Base-by-base conservation (phyloP, 306 rosid species). In the Glycyrrhiza uralensis region DNA sequence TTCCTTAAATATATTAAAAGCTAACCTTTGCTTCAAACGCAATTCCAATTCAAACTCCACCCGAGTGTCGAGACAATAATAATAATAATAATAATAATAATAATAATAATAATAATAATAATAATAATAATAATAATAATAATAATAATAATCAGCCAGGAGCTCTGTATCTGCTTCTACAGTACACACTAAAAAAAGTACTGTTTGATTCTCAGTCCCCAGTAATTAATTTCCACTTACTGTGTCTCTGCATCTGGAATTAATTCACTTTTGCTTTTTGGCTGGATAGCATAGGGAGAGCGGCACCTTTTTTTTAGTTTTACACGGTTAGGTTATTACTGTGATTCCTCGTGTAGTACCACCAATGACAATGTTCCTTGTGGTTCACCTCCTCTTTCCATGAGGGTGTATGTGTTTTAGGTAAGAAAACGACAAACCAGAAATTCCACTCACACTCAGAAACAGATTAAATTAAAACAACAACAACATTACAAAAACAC, bases 401-500 rank as follows among this genome's bases (percentile, higher is more conserved):
- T 52, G 61, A 60, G 38, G 26, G 33, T 42, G 14, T 44, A 26
- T 58, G 64, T 55, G 76, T 30, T 60, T 60, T 74, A 74, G 77
- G 80, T 69, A 36, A 52, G n/a, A 61, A 67, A 23, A 69, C 42
- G 57, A 75, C 84, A 69, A 76, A 69, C 58, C 54, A 23, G 5
- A 49, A 73, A 35, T 41, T 77, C 38, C 77, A 77, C 22, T 15
- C 23, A 36, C 77, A 77, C 22, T 15, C 23, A 36, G 11, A 47
- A 38, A 29, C 13, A 18, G 14, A 62, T 24, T 23, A 33, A 6
- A 66, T 14, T 6, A 46, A 57, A 26, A 52, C 29, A 51, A 38
- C 0, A 47, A 15, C 42, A 12, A 55, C 18, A 45, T 6, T 8
- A 52, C 30, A 38, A n/a, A n/a, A n/a, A n/a, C n/a, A n/a, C n/a